Evolutionary conservation across 805 yeast genomes (phyloP), one percentile per base, ranked within the genome.

Genomic region (Metschnikowia santaceciliae): DNA sequence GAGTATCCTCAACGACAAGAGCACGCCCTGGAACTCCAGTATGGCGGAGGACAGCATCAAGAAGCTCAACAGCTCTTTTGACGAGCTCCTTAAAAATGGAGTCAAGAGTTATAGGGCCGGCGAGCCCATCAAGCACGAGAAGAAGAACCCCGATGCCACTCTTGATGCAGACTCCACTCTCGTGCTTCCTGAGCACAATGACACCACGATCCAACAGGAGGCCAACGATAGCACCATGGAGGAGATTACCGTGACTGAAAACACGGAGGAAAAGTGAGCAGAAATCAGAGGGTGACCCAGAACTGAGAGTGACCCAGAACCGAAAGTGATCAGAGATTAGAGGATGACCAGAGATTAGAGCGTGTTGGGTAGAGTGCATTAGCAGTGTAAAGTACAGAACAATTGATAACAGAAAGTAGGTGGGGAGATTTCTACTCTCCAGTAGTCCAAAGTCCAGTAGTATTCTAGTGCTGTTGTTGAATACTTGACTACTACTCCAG

Each of bases 1-100:
- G 39, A 68, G 64, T 10, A 71, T 75, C 39, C 53, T 83, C 39
- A 75, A 81, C 40, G 81, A 85, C 35, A 76, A 73, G 14, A 73
- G 70, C 11, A 52, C 61, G 49, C 87, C 89, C 6, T 81, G 88
- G 82, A 78, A 74, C 42, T 71, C 69, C 48, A 69, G 73, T 15
- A 65, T 82, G 50, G 60, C 52, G 34, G 78, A 72, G 7, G 78
- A 69, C 22, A 72, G 67, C 20, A 62, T 71, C 11, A 60, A 62
- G 20, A 48, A 53, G 22, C 60, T 67, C 19, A 65, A 68, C 6
- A 65, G 69, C 40, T 69, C 62, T 37, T 60, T 72, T 44, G 58
- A 67, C 2, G 54, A 62, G 2, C 70, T 78, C 44, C 60, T 74
- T 39, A 67, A 68, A 17, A 60, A 71, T 22, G 83, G 83, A 1